phyloP scores from a whole-genome alignment of 768 basidiomycete genomes.

The Crepidotus variabilis region DNA sequence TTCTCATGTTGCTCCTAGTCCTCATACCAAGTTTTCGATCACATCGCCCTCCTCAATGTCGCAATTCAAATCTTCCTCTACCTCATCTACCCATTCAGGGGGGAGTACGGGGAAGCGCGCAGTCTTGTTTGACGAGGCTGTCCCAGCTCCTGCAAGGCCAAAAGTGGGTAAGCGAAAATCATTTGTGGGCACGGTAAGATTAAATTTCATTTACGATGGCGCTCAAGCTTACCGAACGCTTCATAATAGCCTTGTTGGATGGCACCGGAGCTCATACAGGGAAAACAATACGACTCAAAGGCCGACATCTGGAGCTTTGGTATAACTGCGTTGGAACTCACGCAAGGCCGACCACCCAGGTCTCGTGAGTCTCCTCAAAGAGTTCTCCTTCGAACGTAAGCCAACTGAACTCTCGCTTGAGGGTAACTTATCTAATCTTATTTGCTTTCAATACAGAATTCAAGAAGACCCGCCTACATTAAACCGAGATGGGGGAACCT shows the following conservation, averaged over 20 bases:
- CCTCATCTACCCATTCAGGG: conserved; percentile 2
- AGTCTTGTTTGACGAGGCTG: conserved; percentile 30
- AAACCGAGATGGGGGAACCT: conserved; percentile 63
- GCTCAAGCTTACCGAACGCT: neutral
- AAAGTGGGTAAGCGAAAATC: conserved; percentile 77
- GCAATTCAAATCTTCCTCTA: conserved; percentile 20
- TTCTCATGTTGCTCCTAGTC: conserved; percentile 25
- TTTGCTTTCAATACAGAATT: conserved; percentile 39
- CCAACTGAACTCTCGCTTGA: conserved; percentile 1
- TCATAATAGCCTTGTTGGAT: conserved; percentile 81
- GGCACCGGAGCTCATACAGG: conserved; percentile 91
- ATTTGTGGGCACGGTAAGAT: conserved; percentile 84
- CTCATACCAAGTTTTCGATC: conserved; percentile 22
- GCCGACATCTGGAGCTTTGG: conserved; percentile 98
- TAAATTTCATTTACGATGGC: neutral
- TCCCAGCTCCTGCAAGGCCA: conserved; percentile 29
- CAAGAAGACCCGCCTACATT: conserved; percentile 77
- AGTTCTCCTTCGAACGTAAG: conserved; percentile 72
- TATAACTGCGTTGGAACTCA: conserved; percentile 89
- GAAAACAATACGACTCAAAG: conserved; percentile 76
- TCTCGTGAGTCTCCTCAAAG: conserved; percentile 70
- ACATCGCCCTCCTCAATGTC: conserved; percentile 28
- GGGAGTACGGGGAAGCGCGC: conserved; percentile 23
- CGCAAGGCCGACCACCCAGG: conserved; percentile 84
- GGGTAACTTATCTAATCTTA: conserved; percentile 1